Evolutionary conservation across 75 land plant species (phyloP).

Genomic region (Isoetes taiwanensis): DNA sequence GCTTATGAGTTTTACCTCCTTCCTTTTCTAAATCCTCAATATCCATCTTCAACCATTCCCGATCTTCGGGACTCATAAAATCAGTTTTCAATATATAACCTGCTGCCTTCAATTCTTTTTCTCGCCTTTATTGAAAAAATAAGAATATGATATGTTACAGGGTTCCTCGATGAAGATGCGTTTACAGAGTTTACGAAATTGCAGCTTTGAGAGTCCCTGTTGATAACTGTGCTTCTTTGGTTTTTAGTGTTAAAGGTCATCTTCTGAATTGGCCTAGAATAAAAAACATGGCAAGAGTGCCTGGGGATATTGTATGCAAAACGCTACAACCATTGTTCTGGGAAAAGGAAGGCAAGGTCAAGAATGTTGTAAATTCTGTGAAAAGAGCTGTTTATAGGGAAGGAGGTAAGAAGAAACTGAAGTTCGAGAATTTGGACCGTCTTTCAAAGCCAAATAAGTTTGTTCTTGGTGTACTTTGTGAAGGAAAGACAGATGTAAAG

Average conservation of each 20-base stretch:
- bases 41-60: constrained; percentile 83
- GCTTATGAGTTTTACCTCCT: constrained; percentile 9
- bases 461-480: no score
- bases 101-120: constrained; percentile 52
- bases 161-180: no score
- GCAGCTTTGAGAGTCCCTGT: constrained; percentile 68
- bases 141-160: no score
- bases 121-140: no score
- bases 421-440: no score
- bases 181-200: constrained; percentile 46
- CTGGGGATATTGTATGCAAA: constrained; percentile 63
- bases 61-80: constrained; percentile 68
- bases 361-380: constrained; percentile 3
- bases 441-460: no score
- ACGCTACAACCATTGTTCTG: constrained; percentile 9
- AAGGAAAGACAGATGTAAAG: no score
- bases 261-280: constrained; percentile 87
- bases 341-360: not conserved
- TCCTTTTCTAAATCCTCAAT: constrained; percentile 42
- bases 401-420: no score
- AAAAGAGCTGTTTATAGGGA: constrained; percentile 5
- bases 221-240: constrained; percentile 36
- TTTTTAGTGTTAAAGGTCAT: constrained; percentile 58
- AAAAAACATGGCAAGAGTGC: constrained; percentile 64
- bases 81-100: constrained; percentile 61